These are phyloP conservation scores for Thamnidium elegans DNA, from an alignment of 192 early-diverging fungal species.

Conservation along the genomic window DNA sequence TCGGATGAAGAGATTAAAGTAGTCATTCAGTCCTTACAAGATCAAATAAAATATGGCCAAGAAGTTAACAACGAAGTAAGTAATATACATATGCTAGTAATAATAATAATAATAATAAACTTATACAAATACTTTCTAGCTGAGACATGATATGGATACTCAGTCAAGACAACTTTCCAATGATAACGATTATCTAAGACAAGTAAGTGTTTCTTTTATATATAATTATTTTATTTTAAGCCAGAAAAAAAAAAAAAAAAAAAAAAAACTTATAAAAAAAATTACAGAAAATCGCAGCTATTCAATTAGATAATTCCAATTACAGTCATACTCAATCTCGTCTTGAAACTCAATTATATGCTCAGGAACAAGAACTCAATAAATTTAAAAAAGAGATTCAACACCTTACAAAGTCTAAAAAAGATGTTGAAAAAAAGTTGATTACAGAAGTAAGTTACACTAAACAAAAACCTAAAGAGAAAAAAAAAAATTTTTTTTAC, in stretches of 20 bases:
- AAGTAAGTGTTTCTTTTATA: constrained; percentile 16
- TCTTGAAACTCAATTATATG: constrained; percentile 50
- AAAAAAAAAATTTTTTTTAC: neutral
- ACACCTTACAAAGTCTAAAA: constrained; percentile 34
- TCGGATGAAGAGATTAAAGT: constrained; percentile 18
- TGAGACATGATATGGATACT: constrained; percentile 26
- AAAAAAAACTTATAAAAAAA: neutral
- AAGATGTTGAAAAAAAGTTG: constrained; percentile 44
- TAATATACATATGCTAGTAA: too few species aligned
- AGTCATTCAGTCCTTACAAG: constrained; percentile 23
- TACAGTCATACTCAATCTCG: constrained; percentile 34
- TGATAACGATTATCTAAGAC: constrained; percentile 30
- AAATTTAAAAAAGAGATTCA: constrained; percentile 41
- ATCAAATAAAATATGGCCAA: constrained; percentile 23
- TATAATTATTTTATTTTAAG: neutral
- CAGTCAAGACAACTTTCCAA: constrained; percentile 13
- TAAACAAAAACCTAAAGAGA: neutral
- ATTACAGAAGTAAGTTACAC: constrained; percentile 25
- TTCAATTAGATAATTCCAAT: constrained; percentile 32
- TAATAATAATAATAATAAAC: neutral
- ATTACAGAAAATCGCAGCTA: constrained; percentile 26
- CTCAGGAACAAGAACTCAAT: constrained; percentile 41
- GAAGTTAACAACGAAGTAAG: constrained; percentile 27
- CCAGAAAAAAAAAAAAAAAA: too few species aligned
- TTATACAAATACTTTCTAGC: constrained; percentile 9